phyloP scores from a whole-genome alignment of 768 basidiomycete genomes.

The Dentipellis sp. region DNA sequence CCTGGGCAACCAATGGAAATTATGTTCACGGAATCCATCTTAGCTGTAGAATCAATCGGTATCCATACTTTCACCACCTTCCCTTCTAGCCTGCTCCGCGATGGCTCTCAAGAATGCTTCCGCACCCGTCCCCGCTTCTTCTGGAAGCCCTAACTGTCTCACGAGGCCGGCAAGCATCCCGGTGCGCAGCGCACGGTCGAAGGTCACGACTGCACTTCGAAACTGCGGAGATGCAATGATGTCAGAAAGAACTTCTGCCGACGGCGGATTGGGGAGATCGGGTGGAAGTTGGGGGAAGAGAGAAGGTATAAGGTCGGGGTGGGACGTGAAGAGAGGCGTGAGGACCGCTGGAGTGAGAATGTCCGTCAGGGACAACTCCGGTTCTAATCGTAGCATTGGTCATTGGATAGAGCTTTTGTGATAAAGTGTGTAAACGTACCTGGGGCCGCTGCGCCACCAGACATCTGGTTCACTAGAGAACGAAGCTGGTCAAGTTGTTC shows the following conservation, averaged over 20 bases:
- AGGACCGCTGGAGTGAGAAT: slow-evolving; percentile 70
- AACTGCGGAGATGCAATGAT: slow-evolving; percentile 83
- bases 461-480: slow-evolving; percentile 34
- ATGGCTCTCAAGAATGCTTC: slow-evolving; percentile 76
- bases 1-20: background rate
- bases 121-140: slow-evolving; percentile 73
- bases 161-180: slow-evolving; percentile 73
- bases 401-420: background rate
- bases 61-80: slow-evolving; percentile 62
- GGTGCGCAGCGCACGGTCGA: slow-evolving; percentile 80
- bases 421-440: slow-evolving; percentile 16
- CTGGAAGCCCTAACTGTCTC: slow-evolving; percentile 70
- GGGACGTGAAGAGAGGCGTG: slow-evolving; percentile 56
- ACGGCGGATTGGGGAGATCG: slow-evolving; percentile 62
- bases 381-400: slow-evolving; percentile 2
- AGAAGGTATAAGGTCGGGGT: slow-evolving; percentile 58
- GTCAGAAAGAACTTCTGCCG: slow-evolving; percentile 57
- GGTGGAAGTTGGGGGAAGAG: slow-evolving; percentile 80
- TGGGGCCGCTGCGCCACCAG: slow-evolving; percentile 27
- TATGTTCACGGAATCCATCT: slow-evolving; percentile 1
- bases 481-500: slow-evolving; percentile 61
- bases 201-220: slow-evolving; percentile 63
- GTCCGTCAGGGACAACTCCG: slow-evolving; percentile 63
- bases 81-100: slow-evolving; percentile 60
- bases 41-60: slow-evolving; percentile 42